phyloP scores from a whole-genome alignment of 169 alveolate species.

The Eimeria praecox region DNA sequence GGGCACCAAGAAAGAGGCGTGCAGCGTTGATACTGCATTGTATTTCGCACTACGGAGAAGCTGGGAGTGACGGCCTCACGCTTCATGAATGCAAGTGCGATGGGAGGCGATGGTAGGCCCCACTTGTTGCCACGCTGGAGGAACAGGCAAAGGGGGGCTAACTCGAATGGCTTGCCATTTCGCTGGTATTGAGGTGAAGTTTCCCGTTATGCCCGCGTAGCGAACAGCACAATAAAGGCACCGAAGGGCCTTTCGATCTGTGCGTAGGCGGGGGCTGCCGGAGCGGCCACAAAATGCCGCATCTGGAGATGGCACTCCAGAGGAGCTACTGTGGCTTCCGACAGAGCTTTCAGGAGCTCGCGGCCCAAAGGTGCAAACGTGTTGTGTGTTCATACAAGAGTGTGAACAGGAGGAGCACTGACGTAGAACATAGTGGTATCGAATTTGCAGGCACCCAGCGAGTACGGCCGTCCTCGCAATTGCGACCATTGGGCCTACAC shows the following conservation, averaged over 20 bases:
- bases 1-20: neutral
- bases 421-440: neutral
- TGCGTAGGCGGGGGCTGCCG: neutral
- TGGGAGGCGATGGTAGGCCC: neutral
- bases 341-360: neutral
- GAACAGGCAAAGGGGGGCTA: neutral
- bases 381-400: neutral
- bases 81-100: neutral
- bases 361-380: neutral
- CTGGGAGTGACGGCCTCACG: neutral
- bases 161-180: neutral
- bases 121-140: neutral
- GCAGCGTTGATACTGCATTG: neutral
- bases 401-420: neutral
- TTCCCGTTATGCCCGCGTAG: neutral
- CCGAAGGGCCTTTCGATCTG: neutral
- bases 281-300: neutral
- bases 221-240: neutral
- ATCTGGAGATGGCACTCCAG: neutral
- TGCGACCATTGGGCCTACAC: neutral
- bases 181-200: neutral
- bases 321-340: neutral
- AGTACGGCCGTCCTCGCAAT: neutral
- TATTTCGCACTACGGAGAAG: neutral
- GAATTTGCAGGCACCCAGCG: constrained; percentile 1